Conservation (phyloP, 352 stramenopile species). For the Phytopythium aichiense region DNA sequence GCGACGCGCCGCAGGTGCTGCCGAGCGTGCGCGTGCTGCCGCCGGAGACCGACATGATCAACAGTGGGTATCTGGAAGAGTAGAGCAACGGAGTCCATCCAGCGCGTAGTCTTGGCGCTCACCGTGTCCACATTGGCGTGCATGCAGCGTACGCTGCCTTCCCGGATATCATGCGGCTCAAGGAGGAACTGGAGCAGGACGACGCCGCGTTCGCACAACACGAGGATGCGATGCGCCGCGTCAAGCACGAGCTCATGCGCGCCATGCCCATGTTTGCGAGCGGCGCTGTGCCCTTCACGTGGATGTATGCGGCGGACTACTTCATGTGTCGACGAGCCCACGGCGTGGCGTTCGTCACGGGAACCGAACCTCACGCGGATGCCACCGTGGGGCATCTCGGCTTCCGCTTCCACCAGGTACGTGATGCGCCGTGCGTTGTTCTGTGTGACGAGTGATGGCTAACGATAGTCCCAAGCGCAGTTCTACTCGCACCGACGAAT, state of each 20-base stretch:
- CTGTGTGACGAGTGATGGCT: slow-evolving; percentile 2
- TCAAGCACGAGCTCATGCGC: slow-evolving; percentile 49
- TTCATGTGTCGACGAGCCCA: slow-evolving; percentile 69
- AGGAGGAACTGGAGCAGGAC: slow-evolving; percentile 41
- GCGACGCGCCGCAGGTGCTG: slow-evolving; percentile 24
- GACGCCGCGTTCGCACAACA: slow-evolving; percentile 40
- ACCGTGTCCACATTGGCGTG: not conserved
- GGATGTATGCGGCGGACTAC: slow-evolving; percentile 70
- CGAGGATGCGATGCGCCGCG: slow-evolving; percentile 47
- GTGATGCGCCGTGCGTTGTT: not conserved
- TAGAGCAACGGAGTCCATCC: not conserved
- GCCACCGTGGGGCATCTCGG: slow-evolving; percentile 46
- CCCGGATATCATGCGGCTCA: slow-evolving; percentile 58
- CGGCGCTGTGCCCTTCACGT: slow-evolving; percentile 42
- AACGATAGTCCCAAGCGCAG: slow-evolving; percentile 12
- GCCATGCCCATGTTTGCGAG: slow-evolving; percentile 49
- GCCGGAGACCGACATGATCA: slow-evolving; percentile 73
- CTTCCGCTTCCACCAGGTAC: slow-evolving; percentile 73
- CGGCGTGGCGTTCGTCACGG: slow-evolving; percentile 38
- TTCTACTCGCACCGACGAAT: slow-evolving; percentile 77
- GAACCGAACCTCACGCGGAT: slow-evolving; percentile 40
- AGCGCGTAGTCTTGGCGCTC: not conserved
- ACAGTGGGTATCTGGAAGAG: slow-evolving; percentile 40
- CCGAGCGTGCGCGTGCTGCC: slow-evolving; percentile 52
- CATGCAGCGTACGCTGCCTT: slow-evolving; percentile 56